A percentile compares a stretch with the other conserved stretches of the same genome.
phyloP scores from a whole-genome alignment of 83 land plant genomes.

The Diphasiastrum complanatum region DNA sequence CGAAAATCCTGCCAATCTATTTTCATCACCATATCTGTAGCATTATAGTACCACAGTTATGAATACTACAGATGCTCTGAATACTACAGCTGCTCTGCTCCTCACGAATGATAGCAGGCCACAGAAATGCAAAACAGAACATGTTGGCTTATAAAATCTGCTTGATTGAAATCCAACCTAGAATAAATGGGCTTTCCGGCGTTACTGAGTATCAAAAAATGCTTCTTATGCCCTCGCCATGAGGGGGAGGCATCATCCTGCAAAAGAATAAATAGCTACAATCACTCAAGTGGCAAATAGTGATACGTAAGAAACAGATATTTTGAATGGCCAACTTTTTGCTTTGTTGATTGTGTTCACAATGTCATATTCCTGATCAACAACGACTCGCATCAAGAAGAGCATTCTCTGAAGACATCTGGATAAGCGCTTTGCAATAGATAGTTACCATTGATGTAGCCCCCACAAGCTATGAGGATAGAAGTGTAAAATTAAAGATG shows the following conservation, averaged over 20 bases:
- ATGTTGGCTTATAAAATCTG: no score
- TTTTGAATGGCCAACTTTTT: background rate
- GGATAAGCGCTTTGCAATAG: background rate
- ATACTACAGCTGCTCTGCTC: background rate
- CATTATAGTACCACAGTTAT: background rate
- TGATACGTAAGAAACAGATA: background rate
- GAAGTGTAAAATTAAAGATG: no score
- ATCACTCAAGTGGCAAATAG: background rate
- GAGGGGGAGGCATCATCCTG: conserved; percentile 44
- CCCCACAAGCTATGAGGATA: no score
- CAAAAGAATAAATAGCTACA: background rate
- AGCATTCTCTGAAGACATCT: background rate
- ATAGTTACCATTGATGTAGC: background rate
- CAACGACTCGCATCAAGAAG: background rate
- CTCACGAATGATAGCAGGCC: background rate
- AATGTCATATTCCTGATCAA: background rate
- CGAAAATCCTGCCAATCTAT: conserved; percentile 93
- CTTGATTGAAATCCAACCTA: no score
- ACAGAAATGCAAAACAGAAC: conserved; percentile 2
- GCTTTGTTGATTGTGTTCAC: background rate
- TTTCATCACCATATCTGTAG: conserved; percentile 89
- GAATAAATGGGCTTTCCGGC: conserved; percentile 97
- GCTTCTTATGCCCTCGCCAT: conserved; percentile 93
- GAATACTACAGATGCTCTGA: background rate
- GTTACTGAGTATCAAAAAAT: conserved; percentile 78